Percentiles rank a stretch among this genome's conserved stretches.
These are phyloP conservation scores for Cercospora sp. DNA, from an alignment of 2,329 filamentous ascomycete genomes.

Conservation along the genomic window DNA sequence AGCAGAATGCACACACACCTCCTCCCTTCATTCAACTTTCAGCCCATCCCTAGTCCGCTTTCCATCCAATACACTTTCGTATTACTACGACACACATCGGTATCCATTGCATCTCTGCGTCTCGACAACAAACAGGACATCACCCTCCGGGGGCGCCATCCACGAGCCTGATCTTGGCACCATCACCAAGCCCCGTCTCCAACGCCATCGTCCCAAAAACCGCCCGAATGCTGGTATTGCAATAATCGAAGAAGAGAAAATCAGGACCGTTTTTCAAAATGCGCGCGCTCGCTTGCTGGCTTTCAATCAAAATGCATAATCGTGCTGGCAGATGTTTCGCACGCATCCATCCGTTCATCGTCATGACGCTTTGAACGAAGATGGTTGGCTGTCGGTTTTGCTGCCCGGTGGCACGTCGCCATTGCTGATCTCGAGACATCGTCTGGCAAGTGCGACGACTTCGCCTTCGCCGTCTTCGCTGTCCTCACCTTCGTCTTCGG, in stretches of 20 bases:
- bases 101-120: constrained; percentile 2
- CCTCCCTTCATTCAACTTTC: background rate
- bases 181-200: background rate
- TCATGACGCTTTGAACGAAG: constrained; percentile 25
- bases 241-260: constrained; percentile 12
- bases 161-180: background rate
- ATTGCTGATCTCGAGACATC: constrained; percentile 68
- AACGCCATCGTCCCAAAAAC: constrained; percentile 5
- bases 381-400: constrained; percentile 26
- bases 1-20: background rate
- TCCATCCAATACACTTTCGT: constrained; percentile 2
- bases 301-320: constrained; percentile 21
- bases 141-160: constrained; percentile 9
- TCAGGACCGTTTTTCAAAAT: background rate
- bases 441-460: constrained; percentile 84
- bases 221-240: constrained; percentile 21
- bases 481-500: constrained; percentile 78
- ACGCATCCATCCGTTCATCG: background rate
- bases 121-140: background rate
- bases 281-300: constrained; percentile 24
- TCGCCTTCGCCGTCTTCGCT: constrained; percentile 91
- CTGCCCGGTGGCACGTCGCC: constrained; percentile 22
- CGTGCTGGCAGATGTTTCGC: background rate
- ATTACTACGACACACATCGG: background rate
- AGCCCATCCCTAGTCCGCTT: background rate